Percentiles rank a stretch among this genome's conserved stretches.
Evolutionary conservation across 257 asterid species (phyloP).

Genomic region (Primulina huaijiensis): DNA sequence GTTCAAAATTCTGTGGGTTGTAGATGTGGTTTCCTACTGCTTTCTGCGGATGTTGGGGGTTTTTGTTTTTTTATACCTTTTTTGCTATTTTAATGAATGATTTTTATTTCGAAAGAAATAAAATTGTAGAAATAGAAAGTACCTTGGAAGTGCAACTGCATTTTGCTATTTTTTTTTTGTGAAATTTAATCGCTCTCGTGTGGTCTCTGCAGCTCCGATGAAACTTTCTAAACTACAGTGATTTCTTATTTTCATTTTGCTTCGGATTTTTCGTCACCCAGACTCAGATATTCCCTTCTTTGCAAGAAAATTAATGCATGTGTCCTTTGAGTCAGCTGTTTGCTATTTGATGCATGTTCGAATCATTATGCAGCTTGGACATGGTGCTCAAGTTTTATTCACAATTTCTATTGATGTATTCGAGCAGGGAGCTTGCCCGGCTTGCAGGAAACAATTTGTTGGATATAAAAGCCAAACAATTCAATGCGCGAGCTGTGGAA

Average conservation of each 20-base stretch:
- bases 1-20: background rate
- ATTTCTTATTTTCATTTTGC: background rate
- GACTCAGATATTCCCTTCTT: background rate
- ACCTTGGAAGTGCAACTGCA: too few species aligned
- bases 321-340: background rate
- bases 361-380: constrained; percentile 7
- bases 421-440: constrained; percentile 92
- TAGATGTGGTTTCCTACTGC: background rate
- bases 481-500: constrained; percentile 83
- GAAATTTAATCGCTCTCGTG: too few species aligned
- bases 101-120: background rate
- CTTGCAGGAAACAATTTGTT: constrained; percentile 76
- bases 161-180: too few species aligned
- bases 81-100: background rate
- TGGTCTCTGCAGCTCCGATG: background rate
- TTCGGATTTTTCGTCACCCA: background rate
- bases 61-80: too few species aligned
- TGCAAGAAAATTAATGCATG: background rate
- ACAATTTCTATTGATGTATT: constrained; percentile 15
- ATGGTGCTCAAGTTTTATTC: constrained; percentile 1
- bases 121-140: too few species aligned
- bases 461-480: constrained; percentile 85
- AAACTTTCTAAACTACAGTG: background rate
- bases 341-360: constrained; percentile 8
- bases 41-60: too few species aligned